A percentile compares a stretch with the other conserved stretches of the same genome.
phyloP scores from a whole-genome alignment of 257 asterid species.

The Oldenlandia corymbosa region DNA sequence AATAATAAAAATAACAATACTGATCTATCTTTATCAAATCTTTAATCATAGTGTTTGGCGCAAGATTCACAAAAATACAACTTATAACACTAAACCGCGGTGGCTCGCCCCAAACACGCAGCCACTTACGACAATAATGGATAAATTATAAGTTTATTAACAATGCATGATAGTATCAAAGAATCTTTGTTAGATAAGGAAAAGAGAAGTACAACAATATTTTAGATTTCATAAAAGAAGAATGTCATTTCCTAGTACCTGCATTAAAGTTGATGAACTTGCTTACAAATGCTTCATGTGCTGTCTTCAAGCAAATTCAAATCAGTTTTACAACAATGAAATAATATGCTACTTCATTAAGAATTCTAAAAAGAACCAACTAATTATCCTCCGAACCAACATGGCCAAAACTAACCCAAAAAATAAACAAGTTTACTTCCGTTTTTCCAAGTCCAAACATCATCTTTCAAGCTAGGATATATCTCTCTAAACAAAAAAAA shows the following conservation, averaged over 20 bases:
- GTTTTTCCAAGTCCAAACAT: conserved; percentile 11
- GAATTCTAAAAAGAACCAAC: too few species aligned
- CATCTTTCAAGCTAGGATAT: background rate
- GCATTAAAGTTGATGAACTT: conserved; percentile 7
- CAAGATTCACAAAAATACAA: too few species aligned
- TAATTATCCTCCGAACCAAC: background rate
- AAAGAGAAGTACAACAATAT: background rate
- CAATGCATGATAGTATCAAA: background rate
- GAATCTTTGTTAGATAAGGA: background rate
- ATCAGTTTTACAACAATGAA: conserved; percentile 5
- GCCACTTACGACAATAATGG: too few species aligned
- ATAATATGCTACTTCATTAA: conserved; percentile 14
- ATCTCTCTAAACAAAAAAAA: background rate
- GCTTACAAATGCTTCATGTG: conserved; percentile 9
- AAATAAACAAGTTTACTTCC: too few species aligned
- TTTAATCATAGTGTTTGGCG: too few species aligned
- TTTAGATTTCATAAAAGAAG: background rate
- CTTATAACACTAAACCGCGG: too few species aligned
- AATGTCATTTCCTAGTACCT: background rate
- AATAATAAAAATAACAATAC: too few species aligned
- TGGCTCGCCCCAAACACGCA: too few species aligned
- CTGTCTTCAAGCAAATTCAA: background rate
- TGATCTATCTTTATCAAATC: too few species aligned
- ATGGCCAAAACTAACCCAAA: conserved; percentile 2
- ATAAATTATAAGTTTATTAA: too few species aligned